Conservation (phyloP, 805 yeast species). For the Hanseniaspora occidentalis region DNA sequence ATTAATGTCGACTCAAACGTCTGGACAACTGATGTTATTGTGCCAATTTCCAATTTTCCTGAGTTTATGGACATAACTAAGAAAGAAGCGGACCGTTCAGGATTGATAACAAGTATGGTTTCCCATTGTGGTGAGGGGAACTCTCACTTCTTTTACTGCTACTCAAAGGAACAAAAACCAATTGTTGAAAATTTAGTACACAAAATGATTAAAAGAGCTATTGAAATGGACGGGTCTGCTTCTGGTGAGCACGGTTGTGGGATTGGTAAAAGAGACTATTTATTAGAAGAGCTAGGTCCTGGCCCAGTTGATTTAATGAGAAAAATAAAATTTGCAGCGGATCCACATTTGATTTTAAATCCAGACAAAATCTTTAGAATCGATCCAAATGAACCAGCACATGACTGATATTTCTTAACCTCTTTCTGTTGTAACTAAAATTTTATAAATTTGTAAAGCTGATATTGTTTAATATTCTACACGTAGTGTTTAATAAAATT, state of each 20-base stretch:
- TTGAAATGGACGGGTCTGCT: constrained; percentile 67
- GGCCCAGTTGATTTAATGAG: constrained; percentile 65
- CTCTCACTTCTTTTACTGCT: constrained; percentile 56
- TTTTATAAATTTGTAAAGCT: too few relatives aligned
- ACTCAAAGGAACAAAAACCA: constrained; percentile 36
- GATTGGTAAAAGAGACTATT: constrained; percentile 53
- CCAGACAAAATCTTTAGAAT: constrained; percentile 70
- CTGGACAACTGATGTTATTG: constrained; percentile 77
- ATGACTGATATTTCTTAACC: background rate
- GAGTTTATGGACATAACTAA: constrained; percentile 50
- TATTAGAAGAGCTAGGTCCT: constrained; percentile 52
- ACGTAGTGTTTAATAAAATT: too few relatives aligned
- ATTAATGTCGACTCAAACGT: constrained; percentile 36
- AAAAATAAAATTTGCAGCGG: constrained; percentile 55
- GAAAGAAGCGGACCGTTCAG: constrained; percentile 40
- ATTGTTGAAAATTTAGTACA: constrained; percentile 39
- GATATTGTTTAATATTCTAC: too few relatives aligned
- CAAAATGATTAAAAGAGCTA: constrained; percentile 52
- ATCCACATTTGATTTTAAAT: constrained; percentile 60
- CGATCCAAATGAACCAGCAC: constrained; percentile 34
- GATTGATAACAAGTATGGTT: constrained; percentile 44
- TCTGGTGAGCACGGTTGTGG: constrained; percentile 88
- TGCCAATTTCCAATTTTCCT: constrained; percentile 60
- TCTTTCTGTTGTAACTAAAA: too few relatives aligned
- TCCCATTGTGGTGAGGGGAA: constrained; percentile 85